Evolutionary conservation across 169 alveolate species (phyloP), one percentile per base, ranked within the genome.

Genomic region (Cryptosporidium sp.): DNA sequence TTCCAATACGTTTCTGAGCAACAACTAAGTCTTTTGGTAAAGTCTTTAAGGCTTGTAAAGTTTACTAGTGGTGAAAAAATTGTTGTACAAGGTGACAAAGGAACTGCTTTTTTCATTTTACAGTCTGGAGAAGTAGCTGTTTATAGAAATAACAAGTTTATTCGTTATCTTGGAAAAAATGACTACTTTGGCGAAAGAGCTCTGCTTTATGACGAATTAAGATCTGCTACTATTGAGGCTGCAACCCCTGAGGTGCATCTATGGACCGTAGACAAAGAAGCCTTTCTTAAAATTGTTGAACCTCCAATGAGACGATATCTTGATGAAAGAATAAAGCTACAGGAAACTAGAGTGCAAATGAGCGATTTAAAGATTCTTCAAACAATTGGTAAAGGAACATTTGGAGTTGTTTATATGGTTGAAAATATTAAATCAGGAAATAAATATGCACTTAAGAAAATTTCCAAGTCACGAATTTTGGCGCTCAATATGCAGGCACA

Each of bases 181-280:
- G 98, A 97, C 91, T 98, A 96, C 86, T 97, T 98, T 86, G 99
- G 99, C 9, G 99, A 97, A 75, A 93, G 99, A 58, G 97, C 99
- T 7, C 87, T 97, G 26, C 91, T 98, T 65, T 95, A 94, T 67
- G 96, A 96, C 70, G 99, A 96, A 91, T 94, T 95, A 39, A 87
- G 99, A 53, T 89, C 97, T 3, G 98, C 99, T n/a, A 94, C 99
- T 5, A 97, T 97, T 48, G 94, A 94, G 72, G 85, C 92, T 23
- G 80, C 92, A 48, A 60, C 93, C 8, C 80, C 91, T 2, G 92
- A 86, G 39, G 95, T 91, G 5, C 94, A 92, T 51, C 65, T 92
- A 37, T 92, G 98, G 98, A 95, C 95, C 10, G 98, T 96, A 9
- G 98, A 95, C 75, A 96, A 96, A 65, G 92, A 95, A 21, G 95